A percentile compares a stretch with the other conserved stretches of the same genome.
These are phyloP conservation scores for Diaporthe sp. DNA, from an alignment of 2,329 filamentous ascomycete species.

Conservation along the genomic window DNA sequence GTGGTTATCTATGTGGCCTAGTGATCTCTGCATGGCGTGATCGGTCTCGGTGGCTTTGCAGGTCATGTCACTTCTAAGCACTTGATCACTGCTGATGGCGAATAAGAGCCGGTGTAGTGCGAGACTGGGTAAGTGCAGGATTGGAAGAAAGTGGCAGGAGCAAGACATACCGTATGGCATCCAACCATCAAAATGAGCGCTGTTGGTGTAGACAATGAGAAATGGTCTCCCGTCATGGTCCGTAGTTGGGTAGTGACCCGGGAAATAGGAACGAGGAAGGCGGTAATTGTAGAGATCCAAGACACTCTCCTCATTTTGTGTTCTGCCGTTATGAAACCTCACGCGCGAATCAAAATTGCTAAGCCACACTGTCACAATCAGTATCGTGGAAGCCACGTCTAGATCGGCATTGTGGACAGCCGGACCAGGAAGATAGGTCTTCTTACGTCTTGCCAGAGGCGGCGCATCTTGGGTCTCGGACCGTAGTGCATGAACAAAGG, in stretches of 20 bases:
- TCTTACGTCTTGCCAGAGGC: neutral
- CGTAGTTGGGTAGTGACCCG: neutral
- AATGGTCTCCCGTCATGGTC: constrained; percentile 4
- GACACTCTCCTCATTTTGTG: fast-evolving
- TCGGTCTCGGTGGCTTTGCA: too few species aligned
- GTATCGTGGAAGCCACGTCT: neutral
- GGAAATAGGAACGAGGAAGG: neutral
- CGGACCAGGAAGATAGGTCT: neutral
- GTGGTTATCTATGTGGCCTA: neutral
- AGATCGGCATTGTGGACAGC: neutral
- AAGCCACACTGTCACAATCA: neutral
- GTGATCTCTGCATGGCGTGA: neutral
- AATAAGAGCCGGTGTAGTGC: too few species aligned
- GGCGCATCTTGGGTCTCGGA: neutral
- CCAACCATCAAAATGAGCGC: neutral
- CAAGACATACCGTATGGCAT: constrained; percentile 2
- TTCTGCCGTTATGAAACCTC: fast-evolving
- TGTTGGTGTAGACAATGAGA: neutral
- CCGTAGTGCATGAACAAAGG: fast-evolving
- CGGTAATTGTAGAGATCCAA: neutral
- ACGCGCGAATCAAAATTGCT: fast-evolving
- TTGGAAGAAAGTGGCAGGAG: neutral
- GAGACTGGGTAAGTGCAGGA: neutral
- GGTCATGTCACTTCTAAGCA: neutral
- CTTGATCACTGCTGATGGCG: neutral